Base-by-base conservation (phyloP, 176 grass and related monocot genomes). In the Avena eriantha region DNA sequence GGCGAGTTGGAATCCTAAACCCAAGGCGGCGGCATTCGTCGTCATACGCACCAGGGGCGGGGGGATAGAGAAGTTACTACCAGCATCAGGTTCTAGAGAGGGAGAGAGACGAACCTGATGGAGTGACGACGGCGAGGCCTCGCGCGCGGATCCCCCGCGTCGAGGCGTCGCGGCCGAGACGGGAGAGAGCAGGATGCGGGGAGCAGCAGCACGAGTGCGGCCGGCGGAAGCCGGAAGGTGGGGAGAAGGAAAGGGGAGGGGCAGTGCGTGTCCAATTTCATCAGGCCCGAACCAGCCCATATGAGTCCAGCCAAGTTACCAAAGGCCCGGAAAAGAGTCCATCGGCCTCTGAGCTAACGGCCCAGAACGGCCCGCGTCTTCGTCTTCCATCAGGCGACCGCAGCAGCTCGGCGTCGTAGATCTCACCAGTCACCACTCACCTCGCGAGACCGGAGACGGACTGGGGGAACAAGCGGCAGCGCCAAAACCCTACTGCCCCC, bases 401-500 rank as follows among this genome's bases (percentile, higher is more conserved):
- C 21, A 23, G 8, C 50, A 18, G 50, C 8, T 33, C 74, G 73
- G 73, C 48, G 49, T 55, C n/a, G 22, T 31, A 14, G 81, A 83
- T 56, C 66, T 72, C 81, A 29, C 68, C 33, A 34, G 29, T 22
- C 67, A 57, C 68, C 33, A 34, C 46, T 22, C 67, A 57, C 4
- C 21, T 83, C 67, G 81, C 50, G 80, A 29, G 81, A 72, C 68
- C 31, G 31, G 79, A 53, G 80, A 54, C 48, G 31, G 47, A 11
- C 29, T 17, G 79, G 7, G 80, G 19, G 13, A 31, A 34, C 74
- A 29, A 50, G 70, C 22, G 3, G 86, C 50, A 83, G 24, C 39
- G 74, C 80, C 80, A 79, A 84, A 88, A 72, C 74, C 87, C 81
- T 79, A 79, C 48, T 35, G 48, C 49, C n/a, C 69, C 61, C 14